phyloP scores from a whole-genome alignment of 352 stramenopile genomes.

The Phytopythium aichiense region DNA sequence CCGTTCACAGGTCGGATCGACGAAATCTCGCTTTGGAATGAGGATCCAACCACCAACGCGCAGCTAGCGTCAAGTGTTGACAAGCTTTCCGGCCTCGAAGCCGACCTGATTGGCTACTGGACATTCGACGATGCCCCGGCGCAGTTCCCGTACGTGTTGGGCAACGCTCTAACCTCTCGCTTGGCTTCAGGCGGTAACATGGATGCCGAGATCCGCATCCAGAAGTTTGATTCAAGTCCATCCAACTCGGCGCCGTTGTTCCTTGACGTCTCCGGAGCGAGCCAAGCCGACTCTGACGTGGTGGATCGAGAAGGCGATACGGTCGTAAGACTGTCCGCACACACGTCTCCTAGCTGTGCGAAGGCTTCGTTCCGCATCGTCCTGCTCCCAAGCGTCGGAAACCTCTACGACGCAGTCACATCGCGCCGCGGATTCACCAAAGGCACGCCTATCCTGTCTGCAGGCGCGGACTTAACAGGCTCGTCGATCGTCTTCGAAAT shows the following conservation, averaged over 20 bases:
- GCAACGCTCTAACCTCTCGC: not conserved
- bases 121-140: conserved; percentile 16
- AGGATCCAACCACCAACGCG: not conserved
- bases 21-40: conserved; percentile 29
- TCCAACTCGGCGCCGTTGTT: conserved; percentile 2
- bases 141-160: conserved; percentile 4
- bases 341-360: conserved; percentile 2
- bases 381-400: conserved; percentile 2
- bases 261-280: conserved; percentile 10
- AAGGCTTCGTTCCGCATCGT: conserved; percentile 8
- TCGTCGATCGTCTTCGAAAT: conserved; percentile 10
- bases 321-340: conserved; percentile 4
- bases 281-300: conserved; percentile 6
- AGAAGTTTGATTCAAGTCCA: conserved; percentile 2
- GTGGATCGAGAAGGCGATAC: conserved; percentile 1
- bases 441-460: not conserved
- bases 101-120: conserved; percentile 24
- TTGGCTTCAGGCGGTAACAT: not conserved
- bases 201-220: conserved; percentile 13
- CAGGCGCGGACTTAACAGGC: not conserved
- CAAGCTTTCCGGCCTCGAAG: conserved; percentile 20
- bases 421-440: not conserved
- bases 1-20: conserved; percentile 26
- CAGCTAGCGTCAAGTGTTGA: not conserved
- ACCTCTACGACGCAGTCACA: not conserved